phyloP scores from a whole-genome alignment of 148 eudicot genomes.

The Spergularia bocconei region DNA sequence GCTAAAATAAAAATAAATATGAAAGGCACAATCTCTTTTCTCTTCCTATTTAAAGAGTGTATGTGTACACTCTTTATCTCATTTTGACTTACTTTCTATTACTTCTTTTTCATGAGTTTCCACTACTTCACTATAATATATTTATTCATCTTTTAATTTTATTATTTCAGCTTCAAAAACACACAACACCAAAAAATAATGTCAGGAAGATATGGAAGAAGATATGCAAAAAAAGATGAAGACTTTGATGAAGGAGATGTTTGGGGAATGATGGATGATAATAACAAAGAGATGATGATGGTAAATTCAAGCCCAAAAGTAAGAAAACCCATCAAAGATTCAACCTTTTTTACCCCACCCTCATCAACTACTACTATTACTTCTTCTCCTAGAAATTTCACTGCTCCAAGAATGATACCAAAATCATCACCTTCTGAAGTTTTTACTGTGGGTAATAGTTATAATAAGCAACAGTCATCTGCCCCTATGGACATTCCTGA shows the following conservation, averaged over 20 bases:
- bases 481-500: constrained; percentile 64
- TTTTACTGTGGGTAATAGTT: constrained; percentile 14
- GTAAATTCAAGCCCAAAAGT: constrained; percentile 13
- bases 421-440: constrained; percentile 31
- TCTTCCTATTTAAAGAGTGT: constrained; percentile 29
- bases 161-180: not conserved
- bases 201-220: constrained; percentile 35
- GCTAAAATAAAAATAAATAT: not conserved
- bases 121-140: not conserved
- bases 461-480: constrained; percentile 39
- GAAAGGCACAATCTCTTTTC: not conserved
- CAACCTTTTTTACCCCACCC: constrained; percentile 22
- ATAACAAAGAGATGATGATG: constrained; percentile 16
- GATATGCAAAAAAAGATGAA: constrained; percentile 37
- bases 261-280: constrained; percentile 46
- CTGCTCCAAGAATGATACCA: constrained; percentile 52
- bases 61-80: constrained; percentile 7
- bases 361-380: not conserved
- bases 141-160: not conserved
- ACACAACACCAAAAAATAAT: not conserved
- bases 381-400: constrained; percentile 11
- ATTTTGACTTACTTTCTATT: constrained; percentile 18
- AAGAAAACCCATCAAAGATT: constrained; percentile 20
- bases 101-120: constrained; percentile 1
- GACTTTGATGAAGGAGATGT: constrained; percentile 69